A percentile compares a stretch with the other conserved stretches of the same genome.
These are phyloP conservation scores for Psilocybe cyanescens DNA, from an alignment of 768 basidiomycete species.

Conservation along the genomic window DNA sequence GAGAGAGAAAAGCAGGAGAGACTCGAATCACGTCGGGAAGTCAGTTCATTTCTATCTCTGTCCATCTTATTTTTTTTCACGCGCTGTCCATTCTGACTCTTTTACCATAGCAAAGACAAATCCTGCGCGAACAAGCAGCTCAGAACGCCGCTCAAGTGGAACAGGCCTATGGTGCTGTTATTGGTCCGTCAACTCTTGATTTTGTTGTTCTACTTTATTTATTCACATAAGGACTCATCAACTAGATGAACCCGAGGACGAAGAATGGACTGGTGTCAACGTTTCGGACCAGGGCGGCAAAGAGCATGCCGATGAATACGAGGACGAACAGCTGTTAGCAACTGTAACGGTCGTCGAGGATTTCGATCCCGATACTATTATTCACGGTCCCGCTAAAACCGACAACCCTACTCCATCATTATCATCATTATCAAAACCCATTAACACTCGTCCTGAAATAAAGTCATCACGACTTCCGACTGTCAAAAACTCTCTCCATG, in stretches of 20 bases:
- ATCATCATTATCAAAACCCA: constrained; percentile 12
- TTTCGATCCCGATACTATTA: constrained; percentile 74
- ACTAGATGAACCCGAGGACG: constrained; percentile 42
- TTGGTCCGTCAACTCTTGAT: constrained; percentile 37
- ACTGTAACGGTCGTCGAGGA: constrained; percentile 93
- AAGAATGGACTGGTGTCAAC: constrained; percentile 52
- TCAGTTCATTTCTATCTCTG: constrained; percentile 33
- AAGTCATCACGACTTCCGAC: constrained; percentile 3
- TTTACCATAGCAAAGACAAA: constrained; percentile 66
- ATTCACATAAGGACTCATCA: constrained; percentile 13
- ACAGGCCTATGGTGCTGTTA: constrained; percentile 62
- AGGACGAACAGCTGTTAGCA: constrained; percentile 83
- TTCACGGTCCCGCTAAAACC: constrained; percentile 45
- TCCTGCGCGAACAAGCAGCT: constrained; percentile 75
- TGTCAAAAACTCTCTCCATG: constrained; percentile 7
- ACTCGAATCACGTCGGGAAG: constrained; percentile 78
- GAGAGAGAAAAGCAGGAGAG: constrained; percentile 80
- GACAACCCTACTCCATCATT: constrained; percentile 10
- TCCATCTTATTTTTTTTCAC: constrained; percentile 1
- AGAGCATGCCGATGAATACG: constrained; percentile 70
- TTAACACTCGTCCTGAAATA: not conserved
- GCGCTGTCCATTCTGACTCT: constrained; percentile 15
- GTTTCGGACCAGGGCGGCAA: constrained; percentile 31
- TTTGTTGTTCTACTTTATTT: constrained; percentile 4
- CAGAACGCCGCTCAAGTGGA: constrained; percentile 83